A percentile compares a stretch with the other conserved stretches of the same genome.
Conservation (phyloP, 2,329 filamentous ascomycete species). For the Trichoderma sp. region DNA sequence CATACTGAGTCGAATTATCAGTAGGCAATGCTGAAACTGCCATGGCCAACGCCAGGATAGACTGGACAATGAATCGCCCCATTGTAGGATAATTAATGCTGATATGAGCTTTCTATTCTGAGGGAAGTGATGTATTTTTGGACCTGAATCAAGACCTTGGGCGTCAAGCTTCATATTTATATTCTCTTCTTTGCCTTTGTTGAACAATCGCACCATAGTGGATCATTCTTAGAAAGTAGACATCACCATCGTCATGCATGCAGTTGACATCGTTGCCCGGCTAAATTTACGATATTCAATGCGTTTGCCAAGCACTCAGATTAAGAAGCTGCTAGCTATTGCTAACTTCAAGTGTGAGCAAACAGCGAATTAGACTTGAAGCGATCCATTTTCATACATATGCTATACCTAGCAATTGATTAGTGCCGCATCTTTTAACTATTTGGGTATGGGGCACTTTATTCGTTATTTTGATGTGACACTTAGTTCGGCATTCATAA, state of each 20-base stretch:
- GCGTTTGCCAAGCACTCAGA: not conserved
- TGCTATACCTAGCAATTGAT: not conserved
- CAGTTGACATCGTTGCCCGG: not conserved
- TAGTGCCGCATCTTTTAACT: not conserved
- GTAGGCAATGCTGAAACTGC: not conserved
- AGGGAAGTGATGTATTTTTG: not conserved
- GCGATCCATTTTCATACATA: not conserved
- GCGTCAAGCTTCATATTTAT: not conserved
- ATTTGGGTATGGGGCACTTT: not conserved
- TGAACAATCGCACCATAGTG: conserved; percentile 3
- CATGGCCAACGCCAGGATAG: not conserved
- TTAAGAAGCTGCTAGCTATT: not conserved
- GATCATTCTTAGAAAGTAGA: conserved; percentile 11
- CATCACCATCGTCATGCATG: not conserved
- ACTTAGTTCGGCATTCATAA: not conserved
- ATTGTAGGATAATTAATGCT: not conserved
- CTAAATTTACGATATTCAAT: not conserved
- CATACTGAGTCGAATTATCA: not conserved
- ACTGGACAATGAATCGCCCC: not conserved
- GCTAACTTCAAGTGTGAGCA: not conserved
- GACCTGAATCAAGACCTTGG: too few species aligned
- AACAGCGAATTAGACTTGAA: not conserved
- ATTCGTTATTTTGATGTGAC: too few species aligned
- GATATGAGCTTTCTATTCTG: not conserved
- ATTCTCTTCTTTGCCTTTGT: not conserved